Percentiles rank a stretch among this genome's conserved stretches.
phyloP scores from a whole-genome alignment of 2,329 filamentous ascomycete species.

The Scolecobasidium constrictum region DNA sequence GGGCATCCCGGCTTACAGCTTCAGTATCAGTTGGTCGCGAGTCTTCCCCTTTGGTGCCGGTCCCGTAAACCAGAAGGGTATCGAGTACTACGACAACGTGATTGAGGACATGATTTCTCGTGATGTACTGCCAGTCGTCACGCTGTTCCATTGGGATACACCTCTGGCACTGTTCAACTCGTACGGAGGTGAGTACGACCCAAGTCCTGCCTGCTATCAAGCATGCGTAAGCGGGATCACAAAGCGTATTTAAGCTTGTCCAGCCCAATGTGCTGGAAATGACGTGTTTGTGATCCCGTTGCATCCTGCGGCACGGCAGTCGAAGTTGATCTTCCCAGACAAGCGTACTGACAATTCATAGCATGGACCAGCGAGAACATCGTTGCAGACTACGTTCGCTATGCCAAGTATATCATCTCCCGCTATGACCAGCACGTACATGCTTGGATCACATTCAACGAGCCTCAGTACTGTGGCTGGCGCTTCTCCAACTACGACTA shows the following conservation, averaged over 20 bases:
- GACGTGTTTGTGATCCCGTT: too few relatives aligned
- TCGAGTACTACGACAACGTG: slow-evolving; percentile 29
- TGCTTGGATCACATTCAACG: slow-evolving; percentile 31
- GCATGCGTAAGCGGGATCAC: too few relatives aligned
- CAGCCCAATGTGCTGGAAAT: too few relatives aligned
- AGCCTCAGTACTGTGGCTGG: slow-evolving; percentile 38
- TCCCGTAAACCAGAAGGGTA: slow-evolving; percentile 23
- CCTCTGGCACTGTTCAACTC: slow-evolving; percentile 30
- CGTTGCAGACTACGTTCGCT: slow-evolving; percentile 31
- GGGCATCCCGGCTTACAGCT: slow-evolving; percentile 23
- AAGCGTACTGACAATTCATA: too few relatives aligned
- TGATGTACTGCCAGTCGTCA: slow-evolving; percentile 24
- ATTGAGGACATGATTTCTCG: slow-evolving; percentile 24
- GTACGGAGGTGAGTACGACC: too few relatives aligned
- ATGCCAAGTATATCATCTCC: slow-evolving; percentile 31
- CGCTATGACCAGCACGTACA: slow-evolving; percentile 29
- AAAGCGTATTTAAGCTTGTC: too few relatives aligned
- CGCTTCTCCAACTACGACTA: slow-evolving; percentile 34
- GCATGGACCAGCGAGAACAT: slow-evolving; percentile 17
- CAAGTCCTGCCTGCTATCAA: slow-evolving; percentile 29
- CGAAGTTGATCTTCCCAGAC: too few relatives aligned
- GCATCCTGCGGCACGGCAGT: too few relatives aligned
- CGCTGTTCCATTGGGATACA: slow-evolving; percentile 33
- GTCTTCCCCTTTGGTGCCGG: slow-evolving; percentile 28
- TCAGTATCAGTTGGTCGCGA: slow-evolving; percentile 27